Evolutionary conservation across 495 filamentous ascomycete genomes (phyloP), one percentile per base, ranked within the genome.

Genomic region (Podospora pseudoanserina): DNA sequence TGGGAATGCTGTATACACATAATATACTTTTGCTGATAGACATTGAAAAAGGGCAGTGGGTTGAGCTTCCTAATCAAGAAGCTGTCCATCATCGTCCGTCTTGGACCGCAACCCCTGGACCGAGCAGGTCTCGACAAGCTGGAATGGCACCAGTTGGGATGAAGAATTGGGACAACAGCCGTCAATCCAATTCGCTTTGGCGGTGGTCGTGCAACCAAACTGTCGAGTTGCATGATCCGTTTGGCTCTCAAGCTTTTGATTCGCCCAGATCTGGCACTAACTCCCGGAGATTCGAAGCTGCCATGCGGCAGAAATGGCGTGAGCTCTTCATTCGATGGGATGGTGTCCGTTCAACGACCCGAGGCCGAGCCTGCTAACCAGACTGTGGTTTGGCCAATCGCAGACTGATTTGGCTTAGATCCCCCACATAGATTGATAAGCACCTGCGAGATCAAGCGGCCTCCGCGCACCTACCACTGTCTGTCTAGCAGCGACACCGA

Each of bases 281-380:
- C 61, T 20, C 18, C 61, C 61, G 34, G 53, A 30, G 23, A 65
- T 15, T 26, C 20, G 18, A 16, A 30, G 16, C 16, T 23, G 34
- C 27, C 19, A 49, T 49, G 19, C 20, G 26, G 57, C 13, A 67
- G 7, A 30, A 49, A 60, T 58, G 65, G 56, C 30, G 56, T 49
- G 54, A 66, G 65, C 20, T 16, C 9, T 28, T 55, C 16, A 58
- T 65, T 65, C 55, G 44, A 23, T 65, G 54, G 54, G 49, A 34
- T 65, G 63, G 63, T 65, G 54, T 55, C 30, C 20, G 11, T 53
- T 18, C 57, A 27, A 67, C n/a, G n/a, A 26, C 65, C 58, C 65
- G 58, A 61, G 30, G n/a, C 61, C 61, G 61, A 63, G 32, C 28
- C 4, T 18, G 30, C 16, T 63, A 63, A 44, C 9, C 28, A 19